Evolutionary conservation across 2,329 filamentous ascomycete species (phyloP), one percentile per base, ranked within the genome.

Genomic region (Sarocladium brachiariae): DNA sequence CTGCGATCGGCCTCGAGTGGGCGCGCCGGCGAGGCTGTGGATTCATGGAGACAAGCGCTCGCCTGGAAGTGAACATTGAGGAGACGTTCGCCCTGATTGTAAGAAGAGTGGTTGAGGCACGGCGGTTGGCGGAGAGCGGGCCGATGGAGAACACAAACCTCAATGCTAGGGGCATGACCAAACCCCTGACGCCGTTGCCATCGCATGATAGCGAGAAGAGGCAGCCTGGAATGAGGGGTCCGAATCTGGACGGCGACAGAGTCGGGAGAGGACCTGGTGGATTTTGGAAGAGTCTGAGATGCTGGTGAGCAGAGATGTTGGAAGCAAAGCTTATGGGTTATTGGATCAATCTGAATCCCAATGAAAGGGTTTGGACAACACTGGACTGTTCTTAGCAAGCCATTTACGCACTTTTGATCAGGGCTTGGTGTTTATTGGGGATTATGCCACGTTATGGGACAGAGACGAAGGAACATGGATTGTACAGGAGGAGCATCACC

Each of bases 1-100:
- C 86, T 6, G 76, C 82, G 37, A 71, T 78, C 51, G 88, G 88
- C 0, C 71, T 92, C 38, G 86, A 90, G 58, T 93, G 88, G 87
- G 86, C 88, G 48, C 73, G 86, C 54, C 73, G 72, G 53, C 74
- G 79, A 50, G 82, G 82, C 38, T 92, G 87, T 68, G 88, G 87
- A 34, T 93, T 93, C 70, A 93, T 93, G 88, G 88, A 93, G 77
- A 93, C 88, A 55, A 89, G 85, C 61, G 88, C 88, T 4, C 73
- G 87, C 50, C 80, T 90, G 59, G 87, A 89, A 73, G 88, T 93
- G 56, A 93, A 93, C 64, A 89, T 93, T 55, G 88, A 93, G 66
- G 88, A 93, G 76, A 92, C 87, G 0, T 93, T 93, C 74, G 87
- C 86, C 31, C 74, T 84, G 34, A 79, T 84, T 53, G 77, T 84